Percentiles rank a stretch among this genome's conserved stretches.
Evolutionary conservation across 2,329 filamentous ascomycete species (phyloP).

Genomic region (Fusarium compactum): DNA sequence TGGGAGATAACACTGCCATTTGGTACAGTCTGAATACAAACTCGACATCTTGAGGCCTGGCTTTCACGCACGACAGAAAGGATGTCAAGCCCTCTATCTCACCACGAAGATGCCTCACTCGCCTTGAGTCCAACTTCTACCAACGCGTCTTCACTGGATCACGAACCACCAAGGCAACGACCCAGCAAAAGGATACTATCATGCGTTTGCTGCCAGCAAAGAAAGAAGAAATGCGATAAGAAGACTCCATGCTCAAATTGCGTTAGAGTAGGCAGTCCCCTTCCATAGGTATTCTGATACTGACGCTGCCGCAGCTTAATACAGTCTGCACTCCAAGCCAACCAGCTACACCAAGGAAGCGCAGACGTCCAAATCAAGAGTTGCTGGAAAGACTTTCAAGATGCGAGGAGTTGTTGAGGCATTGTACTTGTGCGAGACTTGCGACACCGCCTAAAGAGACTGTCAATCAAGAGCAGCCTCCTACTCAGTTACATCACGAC

Average conservation of each 20-base stretch:
- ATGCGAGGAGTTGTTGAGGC: conserved; percentile 37
- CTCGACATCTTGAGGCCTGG: background rate
- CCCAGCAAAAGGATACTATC: conserved; percentile 38
- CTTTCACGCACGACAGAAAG: background rate
- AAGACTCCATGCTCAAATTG: conserved; percentile 50
- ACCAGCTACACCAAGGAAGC: conserved; percentile 48
- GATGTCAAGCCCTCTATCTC: conserved; percentile 26
- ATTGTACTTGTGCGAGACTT: conserved; percentile 43
- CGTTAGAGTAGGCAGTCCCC: conserved; percentile 36
- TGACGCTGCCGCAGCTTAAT: conserved; percentile 38
- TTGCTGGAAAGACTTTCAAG: conserved; percentile 35
- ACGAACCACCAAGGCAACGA: conserved; percentile 28
- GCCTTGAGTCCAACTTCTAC: conserved; percentile 16
- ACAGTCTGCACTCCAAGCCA: conserved; percentile 45
- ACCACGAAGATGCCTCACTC: conserved; percentile 5
- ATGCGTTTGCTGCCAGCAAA: conserved; percentile 50
- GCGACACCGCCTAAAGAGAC: conserved; percentile 31
- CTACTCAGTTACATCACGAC: conserved; percentile 7
- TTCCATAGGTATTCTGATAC: no score
- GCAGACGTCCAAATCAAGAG: conserved; percentile 48
- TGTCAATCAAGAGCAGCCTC: conserved; percentile 22
- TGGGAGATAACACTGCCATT: background rate
- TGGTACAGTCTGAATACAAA: background rate
- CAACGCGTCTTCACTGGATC: conserved; percentile 21
- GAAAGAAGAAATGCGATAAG: conserved; percentile 52